Conservation (phyloP, 2,329 filamentous ascomycete species). For the Botryotinia convoluta region DNA sequence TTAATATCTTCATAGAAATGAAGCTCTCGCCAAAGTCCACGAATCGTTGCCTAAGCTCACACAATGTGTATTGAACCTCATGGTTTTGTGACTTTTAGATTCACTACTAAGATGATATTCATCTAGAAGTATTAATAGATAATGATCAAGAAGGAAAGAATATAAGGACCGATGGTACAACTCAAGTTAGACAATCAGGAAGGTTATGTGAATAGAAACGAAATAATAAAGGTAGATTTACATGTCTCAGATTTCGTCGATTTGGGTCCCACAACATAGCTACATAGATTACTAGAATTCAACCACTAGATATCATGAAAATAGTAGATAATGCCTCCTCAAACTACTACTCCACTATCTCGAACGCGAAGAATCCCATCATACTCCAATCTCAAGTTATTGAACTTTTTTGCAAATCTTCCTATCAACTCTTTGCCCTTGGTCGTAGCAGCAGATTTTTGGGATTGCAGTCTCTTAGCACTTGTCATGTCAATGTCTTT, state of each 20-base stretch:
- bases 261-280: not conserved
- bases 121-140: no score
- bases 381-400: not conserved
- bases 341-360: not conserved
- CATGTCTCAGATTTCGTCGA: not conserved
- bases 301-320: not conserved
- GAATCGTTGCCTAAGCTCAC: not conserved
- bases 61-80: not conserved
- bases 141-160: accelerated
- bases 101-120: not conserved
- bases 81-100: not conserved
- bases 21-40: accelerated
- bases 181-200: not conserved
- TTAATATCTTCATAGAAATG: not conserved
- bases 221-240: not conserved
- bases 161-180: accelerated
- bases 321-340: not conserved
- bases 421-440: not conserved
- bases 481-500: not conserved
- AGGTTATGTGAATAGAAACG: not conserved
- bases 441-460: not conserved
- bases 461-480: not conserved
- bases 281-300: not conserved
- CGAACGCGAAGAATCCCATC: not conserved
- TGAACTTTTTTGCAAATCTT: not conserved